Percentiles rank a stretch among this genome's conserved stretches.
phyloP scores from a whole-genome alignment of 306 rosid genomes.

The Pterocarpus santalinus region DNA sequence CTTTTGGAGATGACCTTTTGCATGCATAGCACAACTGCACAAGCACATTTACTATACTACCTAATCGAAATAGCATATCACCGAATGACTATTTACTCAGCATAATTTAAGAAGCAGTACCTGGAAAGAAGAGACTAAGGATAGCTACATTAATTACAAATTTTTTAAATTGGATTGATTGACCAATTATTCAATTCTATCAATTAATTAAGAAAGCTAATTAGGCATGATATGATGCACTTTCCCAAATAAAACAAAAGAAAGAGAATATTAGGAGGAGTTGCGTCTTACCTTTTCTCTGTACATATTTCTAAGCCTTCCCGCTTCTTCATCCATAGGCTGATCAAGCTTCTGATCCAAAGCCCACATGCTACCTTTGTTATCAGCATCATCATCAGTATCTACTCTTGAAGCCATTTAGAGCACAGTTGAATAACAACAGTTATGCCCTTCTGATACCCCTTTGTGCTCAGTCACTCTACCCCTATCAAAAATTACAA shows the following conservation, averaged over 20 bases:
- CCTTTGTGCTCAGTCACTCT: slow-evolving; percentile 32
- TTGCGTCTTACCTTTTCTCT: slow-evolving; percentile 73
- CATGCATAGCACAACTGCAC: not conserved
- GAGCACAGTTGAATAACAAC: slow-evolving; percentile 46
- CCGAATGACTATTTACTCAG: not conserved
- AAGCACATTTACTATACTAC: slow-evolving; percentile 2
- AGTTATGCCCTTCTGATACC: slow-evolving; percentile 31
- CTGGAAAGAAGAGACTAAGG: not conserved
- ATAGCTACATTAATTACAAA: slow-evolving; percentile 23
- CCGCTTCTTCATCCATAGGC: slow-evolving; percentile 95
- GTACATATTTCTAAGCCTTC: slow-evolving; percentile 82
- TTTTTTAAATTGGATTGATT: slow-evolving; percentile 7
- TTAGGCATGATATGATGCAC: not conserved
- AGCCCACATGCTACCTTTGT: slow-evolving; percentile 87
- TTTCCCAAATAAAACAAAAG: slow-evolving; percentile 8
- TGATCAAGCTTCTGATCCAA: slow-evolving; percentile 89
- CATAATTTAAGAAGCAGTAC: slow-evolving; percentile 14
- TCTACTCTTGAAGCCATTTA: slow-evolving; percentile 70
- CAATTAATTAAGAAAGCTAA: not conserved
- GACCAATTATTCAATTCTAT: not conserved
- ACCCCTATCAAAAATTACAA: slow-evolving; percentile 40
- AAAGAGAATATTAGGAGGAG: slow-evolving; percentile 19
- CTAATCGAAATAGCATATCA: slow-evolving; percentile 21
- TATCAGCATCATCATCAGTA: slow-evolving; percentile 54
- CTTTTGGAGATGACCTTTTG: not conserved